phyloP scores from a whole-genome alignment of 1,139 yeast genomes.

The Protomyces arabidopsidicola region DNA sequence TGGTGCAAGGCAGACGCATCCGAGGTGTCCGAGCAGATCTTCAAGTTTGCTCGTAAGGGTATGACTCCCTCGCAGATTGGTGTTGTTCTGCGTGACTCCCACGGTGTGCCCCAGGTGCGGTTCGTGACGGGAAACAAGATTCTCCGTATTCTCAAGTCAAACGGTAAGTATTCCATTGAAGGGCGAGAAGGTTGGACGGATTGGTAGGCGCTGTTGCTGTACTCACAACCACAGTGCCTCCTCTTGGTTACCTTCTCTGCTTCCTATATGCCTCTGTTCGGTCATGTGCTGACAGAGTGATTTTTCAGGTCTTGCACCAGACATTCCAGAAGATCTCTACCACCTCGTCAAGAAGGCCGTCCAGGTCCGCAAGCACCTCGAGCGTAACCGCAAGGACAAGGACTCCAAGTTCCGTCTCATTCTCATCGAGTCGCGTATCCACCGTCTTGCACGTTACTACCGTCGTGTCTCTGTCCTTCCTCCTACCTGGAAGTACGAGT shows the following conservation, averaged over 20 bases:
- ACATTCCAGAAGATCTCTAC: slow-evolving; percentile 99
- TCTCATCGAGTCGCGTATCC: slow-evolving; percentile 99
- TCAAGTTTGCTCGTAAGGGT: slow-evolving; percentile 99
- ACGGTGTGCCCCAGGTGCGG: slow-evolving; percentile 98
- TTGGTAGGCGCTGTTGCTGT: no score
- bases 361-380: slow-evolving; percentile 99
- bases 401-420: slow-evolving; percentile 99
- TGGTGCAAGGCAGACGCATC: slow-evolving; percentile 98
- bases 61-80: slow-evolving; percentile 99
- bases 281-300: slow-evolving; percentile 43
- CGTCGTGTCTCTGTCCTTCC: slow-evolving; percentile 29
- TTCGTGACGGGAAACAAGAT: slow-evolving; percentile 94
- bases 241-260: neutral
- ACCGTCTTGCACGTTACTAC: slow-evolving; percentile 86
- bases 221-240: no score
- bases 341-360: slow-evolving; percentile 99
- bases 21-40: slow-evolving; percentile 93
- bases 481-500: slow-evolving; percentile 59
- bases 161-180: slow-evolving; percentile 55
- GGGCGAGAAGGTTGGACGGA: neutral
- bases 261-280: slow-evolving; percentile 42
- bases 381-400: slow-evolving; percentile 99
- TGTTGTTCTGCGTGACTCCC: slow-evolving; percentile 99
- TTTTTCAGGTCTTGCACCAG: slow-evolving; percentile 76
- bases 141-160: slow-evolving; percentile 96